Conservation (phyloP, 768 basidiomycete genomes). For the Antrodiella citrinella region DNA sequence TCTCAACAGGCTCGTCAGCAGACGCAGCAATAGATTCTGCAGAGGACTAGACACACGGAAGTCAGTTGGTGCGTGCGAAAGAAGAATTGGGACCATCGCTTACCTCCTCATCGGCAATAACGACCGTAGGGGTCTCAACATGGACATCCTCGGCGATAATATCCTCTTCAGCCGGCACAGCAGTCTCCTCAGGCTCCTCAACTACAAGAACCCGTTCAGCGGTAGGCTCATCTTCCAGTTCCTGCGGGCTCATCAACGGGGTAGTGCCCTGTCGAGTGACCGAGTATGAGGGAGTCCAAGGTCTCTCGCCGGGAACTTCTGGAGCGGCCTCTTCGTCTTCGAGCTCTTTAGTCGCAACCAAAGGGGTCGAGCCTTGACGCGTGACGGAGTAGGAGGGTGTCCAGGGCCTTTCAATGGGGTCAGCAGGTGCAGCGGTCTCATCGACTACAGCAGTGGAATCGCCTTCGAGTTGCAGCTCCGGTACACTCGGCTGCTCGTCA, state of each 20-base stretch:
- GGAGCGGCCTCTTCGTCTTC: constrained; percentile 1
- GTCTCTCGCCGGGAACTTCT: background rate
- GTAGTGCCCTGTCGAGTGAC: constrained; percentile 15
- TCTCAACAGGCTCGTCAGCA: constrained; percentile 2
- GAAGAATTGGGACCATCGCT: too few relatives aligned
- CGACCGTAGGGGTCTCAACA: constrained; percentile 6
- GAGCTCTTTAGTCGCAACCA: constrained; percentile 5
- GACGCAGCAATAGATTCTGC: background rate
- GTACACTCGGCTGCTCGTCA: constrained; percentile 3
- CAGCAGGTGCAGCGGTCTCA: background rate
- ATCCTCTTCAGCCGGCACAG: background rate
- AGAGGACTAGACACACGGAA: background rate
- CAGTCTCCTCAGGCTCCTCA: background rate
- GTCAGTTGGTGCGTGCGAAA: too few relatives aligned
- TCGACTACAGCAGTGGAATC: background rate
- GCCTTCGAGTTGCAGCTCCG: constrained; percentile 2
- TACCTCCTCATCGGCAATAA: constrained; percentile 2
- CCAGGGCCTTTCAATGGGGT: constrained; percentile 6
- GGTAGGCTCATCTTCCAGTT: background rate
- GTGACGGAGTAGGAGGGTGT: constrained; percentile 12
- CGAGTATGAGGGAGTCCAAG: constrained; percentile 22
- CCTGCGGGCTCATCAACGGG: constrained; percentile 1
- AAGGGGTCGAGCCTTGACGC: constrained; percentile 8
- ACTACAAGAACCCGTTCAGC: background rate
- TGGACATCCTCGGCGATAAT: constrained; percentile 1